phyloP scores from a whole-genome alignment of 192 early-diverging fungal species.

The Jimgerdemannia lactiflua region DNA sequence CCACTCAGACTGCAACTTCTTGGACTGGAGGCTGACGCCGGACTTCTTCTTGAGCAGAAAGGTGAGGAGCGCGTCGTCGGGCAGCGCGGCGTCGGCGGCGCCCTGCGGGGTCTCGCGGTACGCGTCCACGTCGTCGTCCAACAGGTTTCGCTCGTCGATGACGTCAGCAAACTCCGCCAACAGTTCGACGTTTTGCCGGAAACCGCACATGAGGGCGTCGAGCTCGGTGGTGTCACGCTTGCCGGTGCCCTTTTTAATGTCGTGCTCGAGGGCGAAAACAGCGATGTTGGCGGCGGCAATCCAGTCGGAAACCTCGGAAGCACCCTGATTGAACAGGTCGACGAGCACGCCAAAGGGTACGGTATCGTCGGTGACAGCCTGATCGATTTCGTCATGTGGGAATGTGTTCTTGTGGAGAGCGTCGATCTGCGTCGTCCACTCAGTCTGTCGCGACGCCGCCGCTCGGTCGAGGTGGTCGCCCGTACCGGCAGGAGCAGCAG shows the following conservation, averaged over 20 bases:
- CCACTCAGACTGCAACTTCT: constrained; percentile 51
- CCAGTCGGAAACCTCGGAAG: constrained; percentile 34
- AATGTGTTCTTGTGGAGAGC: neutral
- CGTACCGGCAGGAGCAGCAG: neutral
- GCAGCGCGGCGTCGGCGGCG: constrained; percentile 10
- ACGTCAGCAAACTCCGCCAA: constrained; percentile 37
- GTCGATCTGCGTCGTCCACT: neutral
- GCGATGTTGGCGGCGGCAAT: constrained; percentile 49
- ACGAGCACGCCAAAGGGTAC: neutral
- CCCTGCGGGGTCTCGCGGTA: constrained; percentile 3
- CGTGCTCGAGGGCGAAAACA: constrained; percentile 49
- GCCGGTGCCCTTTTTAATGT: constrained; percentile 38
- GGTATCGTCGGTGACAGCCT: neutral
- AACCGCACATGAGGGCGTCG: constrained; percentile 37
- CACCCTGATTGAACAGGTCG: neutral
- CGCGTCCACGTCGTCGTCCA: constrained; percentile 10
- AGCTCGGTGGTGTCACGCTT: constrained; percentile 37
- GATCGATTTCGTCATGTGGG: neutral
- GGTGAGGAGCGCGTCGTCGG: constrained; percentile 8
- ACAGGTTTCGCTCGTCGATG: constrained; percentile 20
- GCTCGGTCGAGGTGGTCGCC: too few species aligned
- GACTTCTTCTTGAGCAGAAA: constrained; percentile 19
- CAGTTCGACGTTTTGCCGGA: constrained; percentile 40
- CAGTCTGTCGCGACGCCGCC: neutral
- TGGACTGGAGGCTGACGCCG: constrained; percentile 29